Evolutionary conservation across 352 stramenopile species (phyloP).

Genomic region (Globisporangium echinulatum): DNA sequence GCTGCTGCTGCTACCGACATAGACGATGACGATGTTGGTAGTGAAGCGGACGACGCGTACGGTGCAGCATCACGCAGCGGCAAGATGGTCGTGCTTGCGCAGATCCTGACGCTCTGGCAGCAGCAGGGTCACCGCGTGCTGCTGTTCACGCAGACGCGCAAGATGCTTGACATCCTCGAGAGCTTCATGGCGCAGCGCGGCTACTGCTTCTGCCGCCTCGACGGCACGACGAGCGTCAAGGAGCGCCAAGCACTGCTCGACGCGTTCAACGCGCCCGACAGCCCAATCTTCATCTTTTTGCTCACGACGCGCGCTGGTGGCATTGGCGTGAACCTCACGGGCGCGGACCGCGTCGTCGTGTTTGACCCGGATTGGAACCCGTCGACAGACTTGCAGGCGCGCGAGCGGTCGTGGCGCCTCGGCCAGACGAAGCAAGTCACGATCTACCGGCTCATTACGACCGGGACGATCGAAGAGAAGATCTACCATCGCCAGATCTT

Average conservation of each 20-base stretch:
- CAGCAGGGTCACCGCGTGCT: conserved; percentile 94
- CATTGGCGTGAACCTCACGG: conserved; percentile 95
- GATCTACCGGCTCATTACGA: conserved; percentile 91
- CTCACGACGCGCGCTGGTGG: conserved; percentile 90
- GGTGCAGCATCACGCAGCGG: conserved; percentile 71
- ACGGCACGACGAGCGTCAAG: conserved; percentile 94
- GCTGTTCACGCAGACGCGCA: conserved; percentile 95
- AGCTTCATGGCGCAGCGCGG: conserved; percentile 78
- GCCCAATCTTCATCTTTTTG: conserved; percentile 71
- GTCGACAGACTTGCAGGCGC: conserved; percentile 93
- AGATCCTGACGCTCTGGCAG: conserved; percentile 94
- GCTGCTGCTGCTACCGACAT: neutral
- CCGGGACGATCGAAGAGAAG: conserved; percentile 99
- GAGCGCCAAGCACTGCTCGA: conserved; percentile 93
- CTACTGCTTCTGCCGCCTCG: conserved; percentile 92
- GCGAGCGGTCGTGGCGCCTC: conserved; percentile 96
- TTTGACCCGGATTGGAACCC: conserved; percentile 99
- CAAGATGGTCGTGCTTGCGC: conserved; percentile 95
- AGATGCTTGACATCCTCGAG: conserved; percentile 98
- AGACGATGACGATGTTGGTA: conserved; percentile 17
- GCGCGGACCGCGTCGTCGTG: conserved; percentile 94
- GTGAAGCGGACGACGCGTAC: conserved; percentile 10
- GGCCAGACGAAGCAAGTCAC: conserved; percentile 84
- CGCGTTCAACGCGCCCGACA: conserved; percentile 91
- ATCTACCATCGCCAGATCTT: conserved; percentile 99